Conservation (phyloP, 257 asterid genomes). For the Capsicum chinense region DNA sequence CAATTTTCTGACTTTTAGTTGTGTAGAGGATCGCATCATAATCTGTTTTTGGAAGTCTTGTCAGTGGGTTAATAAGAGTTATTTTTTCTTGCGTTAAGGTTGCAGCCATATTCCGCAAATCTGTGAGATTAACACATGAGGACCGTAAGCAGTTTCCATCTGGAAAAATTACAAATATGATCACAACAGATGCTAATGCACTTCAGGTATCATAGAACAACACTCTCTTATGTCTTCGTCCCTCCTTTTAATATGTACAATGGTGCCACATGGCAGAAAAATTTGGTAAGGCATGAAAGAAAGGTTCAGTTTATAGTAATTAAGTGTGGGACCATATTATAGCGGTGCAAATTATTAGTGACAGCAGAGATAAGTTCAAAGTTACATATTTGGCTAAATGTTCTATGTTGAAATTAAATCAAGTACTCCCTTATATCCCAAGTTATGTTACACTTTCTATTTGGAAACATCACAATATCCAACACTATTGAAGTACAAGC, state of each 20-base stretch:
- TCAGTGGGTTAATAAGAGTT: background rate
- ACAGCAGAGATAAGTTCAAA: background rate
- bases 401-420: background rate
- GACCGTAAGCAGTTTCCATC: conserved; percentile 72
- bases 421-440: background rate
- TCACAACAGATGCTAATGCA: conserved; percentile 86
- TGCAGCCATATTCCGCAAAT: conserved; percentile 79
- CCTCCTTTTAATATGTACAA: background rate
- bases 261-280: conserved; percentile 23
- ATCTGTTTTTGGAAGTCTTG: conserved; percentile 24
- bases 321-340: background rate
- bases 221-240: background rate
- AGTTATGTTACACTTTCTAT: conserved; percentile 5
- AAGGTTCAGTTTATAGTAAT: conserved; percentile 11
- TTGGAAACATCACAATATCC: conserved; percentile 14
- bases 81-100: conserved; percentile 45
- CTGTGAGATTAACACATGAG: conserved; percentile 83
- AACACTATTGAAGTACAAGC: background rate
- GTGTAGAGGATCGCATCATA: background rate
- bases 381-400: background rate
- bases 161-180: conserved; percentile 85
- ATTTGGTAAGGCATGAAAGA: background rate
- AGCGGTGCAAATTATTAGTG: conserved; percentile 8
- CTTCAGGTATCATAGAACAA: conserved; percentile 66
- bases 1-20: too few relatives aligned